These are phyloP conservation scores for Penicillium sp. DNA, from an alignment of 2,329 filamentous ascomycete genomes.

Conservation along the genomic window DNA sequence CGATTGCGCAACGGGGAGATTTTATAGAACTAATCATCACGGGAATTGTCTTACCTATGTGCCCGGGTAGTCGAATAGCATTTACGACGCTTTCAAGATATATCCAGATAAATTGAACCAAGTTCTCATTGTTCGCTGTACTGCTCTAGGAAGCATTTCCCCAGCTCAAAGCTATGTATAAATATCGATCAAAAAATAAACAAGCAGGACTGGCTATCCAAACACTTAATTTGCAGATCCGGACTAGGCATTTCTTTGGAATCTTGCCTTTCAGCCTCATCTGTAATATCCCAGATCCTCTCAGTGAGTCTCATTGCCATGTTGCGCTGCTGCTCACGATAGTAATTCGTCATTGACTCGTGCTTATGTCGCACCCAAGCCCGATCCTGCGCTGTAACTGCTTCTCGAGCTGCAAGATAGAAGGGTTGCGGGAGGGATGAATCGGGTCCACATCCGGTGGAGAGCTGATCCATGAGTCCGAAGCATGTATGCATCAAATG, in stretches of 20 bases:
- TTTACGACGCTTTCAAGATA: too few species aligned
- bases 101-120: too few species aligned
- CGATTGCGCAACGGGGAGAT: not conserved
- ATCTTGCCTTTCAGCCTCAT: slow-evolving; percentile 7
- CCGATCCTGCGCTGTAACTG: slow-evolving; percentile 16
- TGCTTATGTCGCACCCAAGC: slow-evolving; percentile 23
- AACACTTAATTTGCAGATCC: slow-evolving; percentile 14
- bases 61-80: too few species aligned
- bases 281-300: slow-evolving; percentile 21
- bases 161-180: too few species aligned
- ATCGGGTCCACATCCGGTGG: slow-evolving; percentile 24
- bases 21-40: slow-evolving; percentile 1
- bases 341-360: slow-evolving; percentile 25
- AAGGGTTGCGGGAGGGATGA: slow-evolving; percentile 25
- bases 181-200: slow-evolving; percentile 20
- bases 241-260: slow-evolving; percentile 1
- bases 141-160: too few species aligned
- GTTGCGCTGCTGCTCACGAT: slow-evolving; percentile 25
- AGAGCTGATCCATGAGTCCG: slow-evolving; percentile 21
- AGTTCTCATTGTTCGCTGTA: too few species aligned
- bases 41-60: too few species aligned
- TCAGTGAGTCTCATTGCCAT: slow-evolving; percentile 24
- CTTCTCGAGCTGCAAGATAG: slow-evolving; percentile 24
- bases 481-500: slow-evolving; percentile 23
- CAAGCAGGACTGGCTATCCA: slow-evolving; percentile 19